Evolutionary conservation across 2,329 filamentous ascomycete species (phyloP).

Genomic region (Bipolaris victoriae): DNA sequence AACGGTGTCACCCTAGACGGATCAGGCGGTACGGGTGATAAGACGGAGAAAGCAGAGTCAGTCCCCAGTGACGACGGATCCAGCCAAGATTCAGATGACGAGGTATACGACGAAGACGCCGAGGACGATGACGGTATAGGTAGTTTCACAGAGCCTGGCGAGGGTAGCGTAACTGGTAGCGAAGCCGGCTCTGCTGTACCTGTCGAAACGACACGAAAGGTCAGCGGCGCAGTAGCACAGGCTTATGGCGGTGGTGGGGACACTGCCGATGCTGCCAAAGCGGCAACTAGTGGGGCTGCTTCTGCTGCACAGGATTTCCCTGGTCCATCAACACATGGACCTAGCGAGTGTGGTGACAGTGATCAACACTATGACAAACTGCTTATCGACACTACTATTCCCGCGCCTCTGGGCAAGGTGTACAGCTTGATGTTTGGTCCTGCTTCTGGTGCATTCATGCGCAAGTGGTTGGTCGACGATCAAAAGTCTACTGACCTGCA

Average conservation of each 20-base stretch:
- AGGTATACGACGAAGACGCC: slow-evolving; percentile 80
- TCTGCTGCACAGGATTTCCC: slow-evolving; percentile 71
- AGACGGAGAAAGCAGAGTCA: slow-evolving; percentile 83
- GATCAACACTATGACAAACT: slow-evolving; percentile 82
- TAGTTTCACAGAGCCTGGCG: slow-evolving; percentile 63
- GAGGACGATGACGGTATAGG: slow-evolving; percentile 75
- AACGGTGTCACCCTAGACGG: slow-evolving; percentile 86
- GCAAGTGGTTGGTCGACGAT: slow-evolving; percentile 82
- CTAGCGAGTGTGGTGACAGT: slow-evolving; percentile 84
- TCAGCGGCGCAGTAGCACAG: slow-evolving; percentile 62
- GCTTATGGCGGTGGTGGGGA: slow-evolving; percentile 47
- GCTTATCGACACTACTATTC: slow-evolving; percentile 83
- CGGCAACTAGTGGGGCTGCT: slow-evolving; percentile 50
- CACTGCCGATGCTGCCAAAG: slow-evolving; percentile 46
- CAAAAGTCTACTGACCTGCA: slow-evolving; percentile 90
- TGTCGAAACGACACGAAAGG: slow-evolving; percentile 68
- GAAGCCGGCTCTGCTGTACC: slow-evolving; percentile 58
- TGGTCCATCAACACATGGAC: slow-evolving; percentile 78
- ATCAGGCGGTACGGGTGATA: slow-evolving; percentile 73
- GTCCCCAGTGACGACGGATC: slow-evolving; percentile 53
- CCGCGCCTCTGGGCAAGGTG: slow-evolving; percentile 88
- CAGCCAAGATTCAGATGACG: slow-evolving; percentile 73
- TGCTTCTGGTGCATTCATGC: slow-evolving; percentile 79
- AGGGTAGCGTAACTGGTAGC: slow-evolving; percentile 61
- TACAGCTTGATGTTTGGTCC: slow-evolving; percentile 88